Conservation (phyloP, 257 asterid species). For the Forsythia suspensa region DNA sequence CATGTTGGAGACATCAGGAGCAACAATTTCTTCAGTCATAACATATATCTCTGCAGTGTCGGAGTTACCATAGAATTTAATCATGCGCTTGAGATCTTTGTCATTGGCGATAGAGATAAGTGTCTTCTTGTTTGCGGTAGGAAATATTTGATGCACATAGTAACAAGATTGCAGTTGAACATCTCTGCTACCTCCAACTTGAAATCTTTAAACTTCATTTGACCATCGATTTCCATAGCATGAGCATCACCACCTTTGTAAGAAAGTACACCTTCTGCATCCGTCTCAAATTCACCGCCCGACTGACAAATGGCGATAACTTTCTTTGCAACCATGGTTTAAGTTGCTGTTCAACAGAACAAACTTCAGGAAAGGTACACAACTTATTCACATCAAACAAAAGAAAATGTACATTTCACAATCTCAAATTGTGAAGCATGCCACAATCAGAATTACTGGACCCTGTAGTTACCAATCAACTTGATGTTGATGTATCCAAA, state of each 20-base stretch:
- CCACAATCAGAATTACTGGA: neutral
- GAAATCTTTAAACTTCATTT: conserved; percentile 74
- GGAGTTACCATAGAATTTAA: conserved; percentile 68
- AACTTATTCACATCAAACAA: neutral
- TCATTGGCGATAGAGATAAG: conserved; percentile 89
- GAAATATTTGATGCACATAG: conserved; percentile 75
- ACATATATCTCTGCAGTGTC: conserved; percentile 74
- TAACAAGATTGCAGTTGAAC: conserved; percentile 61
- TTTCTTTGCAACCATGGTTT: conserved; percentile 69
- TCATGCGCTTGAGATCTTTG: conserved; percentile 89
- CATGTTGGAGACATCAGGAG: conserved; percentile 77
- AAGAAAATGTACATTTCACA: neutral
- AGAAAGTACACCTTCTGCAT: conserved; percentile 61
- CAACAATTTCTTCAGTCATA: conserved; percentile 69
- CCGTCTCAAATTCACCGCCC: conserved; percentile 90
- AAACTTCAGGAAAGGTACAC: conserved; percentile 17
- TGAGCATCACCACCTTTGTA: conserved; percentile 98
- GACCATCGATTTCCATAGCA: conserved; percentile 92
- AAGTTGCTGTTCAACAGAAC: conserved; percentile 29
- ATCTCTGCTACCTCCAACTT: conserved; percentile 86
- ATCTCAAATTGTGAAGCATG: neutral
- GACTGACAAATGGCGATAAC: conserved; percentile 92
- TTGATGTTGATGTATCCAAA: neutral
- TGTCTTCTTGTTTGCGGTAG: conserved; percentile 95
- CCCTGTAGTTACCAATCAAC: neutral